Percentiles rank a stretch among this genome's conserved stretches.
Conservation (phyloP, 768 basidiomycete genomes). For the Cystofilobasidium capitatum region DNA sequence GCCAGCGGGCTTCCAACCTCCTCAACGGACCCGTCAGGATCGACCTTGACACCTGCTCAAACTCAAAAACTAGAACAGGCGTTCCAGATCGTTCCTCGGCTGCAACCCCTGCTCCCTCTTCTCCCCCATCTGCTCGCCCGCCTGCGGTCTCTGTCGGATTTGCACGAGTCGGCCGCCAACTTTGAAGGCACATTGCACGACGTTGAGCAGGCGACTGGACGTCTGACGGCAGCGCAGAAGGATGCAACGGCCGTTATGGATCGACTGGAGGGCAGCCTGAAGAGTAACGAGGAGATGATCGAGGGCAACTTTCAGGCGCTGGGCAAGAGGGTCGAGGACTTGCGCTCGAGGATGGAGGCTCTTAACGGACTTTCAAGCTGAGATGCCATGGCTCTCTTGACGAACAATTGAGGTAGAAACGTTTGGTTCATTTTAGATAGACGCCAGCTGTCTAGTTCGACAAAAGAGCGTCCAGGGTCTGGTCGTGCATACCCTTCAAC, state of each 20-base stretch:
- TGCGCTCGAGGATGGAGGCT: constrained; percentile 47
- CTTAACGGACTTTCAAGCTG: not conserved
- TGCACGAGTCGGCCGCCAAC: constrained; percentile 72
- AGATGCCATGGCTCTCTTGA: not conserved
- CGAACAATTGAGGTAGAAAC: not conserved
- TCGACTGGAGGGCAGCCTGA: constrained; percentile 67
- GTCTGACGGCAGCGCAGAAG: constrained; percentile 62
- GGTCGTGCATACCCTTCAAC: constrained; percentile 42
- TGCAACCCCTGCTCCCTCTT: constrained; percentile 44
- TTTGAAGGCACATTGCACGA: constrained; percentile 59
- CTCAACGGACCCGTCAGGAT: not conserved
- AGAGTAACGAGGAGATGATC: constrained; percentile 60
- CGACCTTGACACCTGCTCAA: constrained; percentile 36
- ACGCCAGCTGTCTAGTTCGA: not conserved
- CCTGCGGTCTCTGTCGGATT: constrained; percentile 65
- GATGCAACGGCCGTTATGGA: constrained; percentile 54
- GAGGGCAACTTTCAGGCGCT: constrained; percentile 53
- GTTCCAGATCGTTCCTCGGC: constrained; percentile 40
- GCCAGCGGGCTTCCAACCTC: constrained; percentile 5
- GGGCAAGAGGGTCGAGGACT: constrained; percentile 51
- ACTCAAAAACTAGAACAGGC: constrained; percentile 38
- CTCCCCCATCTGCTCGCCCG: constrained; percentile 74
- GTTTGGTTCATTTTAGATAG: not conserved
- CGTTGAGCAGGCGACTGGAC: constrained; percentile 21
- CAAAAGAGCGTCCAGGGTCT: constrained; percentile 35